These are phyloP conservation scores for Dothideomycetes sp. DNA, from an alignment of 2,329 filamentous ascomycete genomes.

Conservation along the genomic window DNA sequence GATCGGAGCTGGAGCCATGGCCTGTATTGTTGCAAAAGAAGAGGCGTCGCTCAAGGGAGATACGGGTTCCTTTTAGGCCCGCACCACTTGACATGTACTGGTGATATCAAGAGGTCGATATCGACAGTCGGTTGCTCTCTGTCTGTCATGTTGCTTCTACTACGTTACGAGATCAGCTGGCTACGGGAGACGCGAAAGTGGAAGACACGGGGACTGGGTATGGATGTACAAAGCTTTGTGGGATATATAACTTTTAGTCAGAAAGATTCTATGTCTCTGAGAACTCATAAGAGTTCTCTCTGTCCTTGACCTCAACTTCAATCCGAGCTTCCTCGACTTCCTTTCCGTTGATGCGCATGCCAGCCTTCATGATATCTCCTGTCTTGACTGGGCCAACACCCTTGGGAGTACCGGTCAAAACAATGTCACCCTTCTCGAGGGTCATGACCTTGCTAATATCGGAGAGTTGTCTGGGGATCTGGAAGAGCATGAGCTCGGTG, in stretches of 20 bases:
- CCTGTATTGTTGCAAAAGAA: no score
- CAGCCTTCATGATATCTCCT: constrained; percentile 80
- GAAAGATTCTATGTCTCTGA: constrained; percentile 42
- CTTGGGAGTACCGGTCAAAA: constrained; percentile 95
- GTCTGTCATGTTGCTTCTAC: no score
- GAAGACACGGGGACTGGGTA: background rate
- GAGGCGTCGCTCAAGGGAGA: background rate
- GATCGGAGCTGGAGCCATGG: no score
- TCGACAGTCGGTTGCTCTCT: no score
- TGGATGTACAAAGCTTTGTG: background rate
- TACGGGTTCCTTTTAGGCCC: background rate
- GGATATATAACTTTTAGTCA: constrained; percentile 6
- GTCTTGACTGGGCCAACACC: constrained; percentile 79
- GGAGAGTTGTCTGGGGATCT: constrained; percentile 74
- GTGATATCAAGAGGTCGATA: no score
- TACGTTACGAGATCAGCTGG: no score
- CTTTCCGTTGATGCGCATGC: constrained; percentile 68
- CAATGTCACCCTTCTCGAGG: constrained; percentile 80
- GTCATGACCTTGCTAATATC: constrained; percentile 96
- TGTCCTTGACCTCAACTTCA: constrained; percentile 74
- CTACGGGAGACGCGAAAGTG: no score
- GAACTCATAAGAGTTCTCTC: constrained; percentile 68
- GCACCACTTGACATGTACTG: background rate
- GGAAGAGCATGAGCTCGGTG: constrained; percentile 90
- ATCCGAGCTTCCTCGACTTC: constrained; percentile 78